These are phyloP conservation scores for Uronychia setigera DNA, from an alignment of 73 alveolate genomes.

Conservation along the genomic window DNA sequence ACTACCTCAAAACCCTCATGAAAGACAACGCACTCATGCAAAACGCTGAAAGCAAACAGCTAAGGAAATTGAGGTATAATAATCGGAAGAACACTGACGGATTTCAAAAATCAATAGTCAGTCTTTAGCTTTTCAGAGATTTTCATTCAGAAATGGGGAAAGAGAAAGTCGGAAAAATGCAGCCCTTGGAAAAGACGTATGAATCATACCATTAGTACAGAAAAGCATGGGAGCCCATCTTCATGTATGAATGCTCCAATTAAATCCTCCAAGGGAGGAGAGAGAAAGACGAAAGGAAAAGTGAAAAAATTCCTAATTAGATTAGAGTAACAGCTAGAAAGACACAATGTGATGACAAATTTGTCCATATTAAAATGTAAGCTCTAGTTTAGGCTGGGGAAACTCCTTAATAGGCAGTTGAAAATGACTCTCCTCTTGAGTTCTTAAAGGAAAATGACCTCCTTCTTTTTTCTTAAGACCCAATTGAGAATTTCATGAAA, in stretches of 20 bases:
- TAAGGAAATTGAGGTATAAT: constrained; percentile 20
- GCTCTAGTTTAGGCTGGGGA: constrained; percentile 1
- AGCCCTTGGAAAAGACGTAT: constrained; percentile 9
- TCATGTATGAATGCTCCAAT: constrained; percentile 30
- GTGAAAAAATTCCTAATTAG: background rate
- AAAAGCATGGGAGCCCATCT: constrained; percentile 51
- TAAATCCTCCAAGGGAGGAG: background rate
- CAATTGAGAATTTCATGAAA: constrained; percentile 4
- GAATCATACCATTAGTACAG: constrained; percentile 20
- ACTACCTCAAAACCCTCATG: background rate
- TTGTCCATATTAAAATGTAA: constrained; percentile 4
- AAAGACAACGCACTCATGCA: background rate
- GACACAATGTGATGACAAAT: background rate
- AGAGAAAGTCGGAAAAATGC: constrained; percentile 26
- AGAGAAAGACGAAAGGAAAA: constrained; percentile 6
- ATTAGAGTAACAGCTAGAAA: background rate
- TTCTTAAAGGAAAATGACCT: constrained; percentile 49
- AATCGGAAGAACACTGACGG: constrained; percentile 35
- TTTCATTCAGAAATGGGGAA: constrained; percentile 12
- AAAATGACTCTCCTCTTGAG: too few relatives aligned
- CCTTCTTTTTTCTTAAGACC: constrained; percentile 24
- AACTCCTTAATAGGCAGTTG: too few relatives aligned
- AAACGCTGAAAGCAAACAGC: constrained; percentile 3
- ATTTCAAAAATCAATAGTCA: constrained; percentile 22
- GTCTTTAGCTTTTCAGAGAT: constrained; percentile 9